A percentile compares a stretch with the other conserved stretches of the same genome.
Evolutionary conservation across 1,284 basidiomycete species (phyloP).

Genomic region (Naganishia albida): DNA sequence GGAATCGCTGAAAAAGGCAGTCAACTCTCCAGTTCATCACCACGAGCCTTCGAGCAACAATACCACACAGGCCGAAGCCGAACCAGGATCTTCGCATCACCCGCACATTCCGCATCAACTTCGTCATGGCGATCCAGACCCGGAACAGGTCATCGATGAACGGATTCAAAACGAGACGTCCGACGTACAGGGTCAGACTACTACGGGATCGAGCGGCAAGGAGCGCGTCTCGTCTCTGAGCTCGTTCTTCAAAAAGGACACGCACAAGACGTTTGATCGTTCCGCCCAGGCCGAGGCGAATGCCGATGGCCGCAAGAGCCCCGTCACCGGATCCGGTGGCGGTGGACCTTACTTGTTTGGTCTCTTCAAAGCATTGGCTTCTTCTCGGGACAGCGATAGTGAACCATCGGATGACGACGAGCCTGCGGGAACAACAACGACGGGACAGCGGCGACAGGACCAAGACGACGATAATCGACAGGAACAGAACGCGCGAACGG

Average conservation of each 20-base stretch:
- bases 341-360: slow-evolving; percentile 40
- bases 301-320: slow-evolving; percentile 10
- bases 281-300: slow-evolving; percentile 4
- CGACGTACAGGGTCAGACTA: not conserved
- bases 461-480: slow-evolving; percentile 5
- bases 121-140: slow-evolving; percentile 2
- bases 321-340: slow-evolving; percentile 9
- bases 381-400: slow-evolving; percentile 32
- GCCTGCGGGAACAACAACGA: slow-evolving; percentile 21
- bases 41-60: not conserved
- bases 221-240: slow-evolving; percentile 3
- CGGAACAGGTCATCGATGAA: slow-evolving; percentile 9
- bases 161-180: slow-evolving; percentile 5
- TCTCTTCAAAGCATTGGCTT: slow-evolving; percentile 47
- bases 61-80: slow-evolving; percentile 14
- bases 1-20: slow-evolving; percentile 22
- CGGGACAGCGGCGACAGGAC: slow-evolving; percentile 8
- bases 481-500: slow-evolving; percentile 3
- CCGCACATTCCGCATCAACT: slow-evolving; percentile 6
- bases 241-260: slow-evolving; percentile 16
- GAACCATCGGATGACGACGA: slow-evolving; percentile 28
- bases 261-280: slow-evolving; percentile 5
- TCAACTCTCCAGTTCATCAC: slow-evolving; percentile 12
- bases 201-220: not conserved
- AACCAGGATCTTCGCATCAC: slow-evolving; percentile 10